Conservation (phyloP, 2,329 filamentous ascomycete genomes). For the Pestalotiopsis sp. region DNA sequence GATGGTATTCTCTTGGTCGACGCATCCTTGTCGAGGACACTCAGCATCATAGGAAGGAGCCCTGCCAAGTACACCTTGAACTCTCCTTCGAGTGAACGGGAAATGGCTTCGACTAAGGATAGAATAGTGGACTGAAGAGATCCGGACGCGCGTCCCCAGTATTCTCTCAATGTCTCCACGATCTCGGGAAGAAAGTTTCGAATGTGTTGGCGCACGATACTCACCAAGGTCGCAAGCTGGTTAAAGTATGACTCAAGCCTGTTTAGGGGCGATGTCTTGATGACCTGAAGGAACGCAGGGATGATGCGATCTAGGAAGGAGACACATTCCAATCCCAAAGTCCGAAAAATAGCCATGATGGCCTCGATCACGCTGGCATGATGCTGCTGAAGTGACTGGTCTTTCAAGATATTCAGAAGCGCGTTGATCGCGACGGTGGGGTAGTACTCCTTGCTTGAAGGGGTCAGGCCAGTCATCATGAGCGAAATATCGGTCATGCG, state of each 20-base stretch:
- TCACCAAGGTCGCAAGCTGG: constrained; percentile 88
- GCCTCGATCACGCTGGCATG: constrained; percentile 95
- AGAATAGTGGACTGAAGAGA: constrained; percentile 89
- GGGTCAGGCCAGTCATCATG: constrained; percentile 96
- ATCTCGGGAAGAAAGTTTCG: constrained; percentile 86
- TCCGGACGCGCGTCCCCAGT: constrained; percentile 76
- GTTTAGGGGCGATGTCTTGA: constrained; percentile 74
- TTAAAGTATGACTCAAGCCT: constrained; percentile 96
- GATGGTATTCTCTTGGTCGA: constrained; percentile 77
- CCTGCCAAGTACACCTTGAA: constrained; percentile 95
- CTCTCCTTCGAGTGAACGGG: constrained; percentile 90
- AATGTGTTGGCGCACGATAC: constrained; percentile 95
- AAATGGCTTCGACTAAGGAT: constrained; percentile 89
- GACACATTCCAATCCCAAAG: constrained; percentile 92
- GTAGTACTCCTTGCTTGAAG: constrained; percentile 97
- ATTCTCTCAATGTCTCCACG: constrained; percentile 82
- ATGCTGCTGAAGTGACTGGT: constrained; percentile 84
- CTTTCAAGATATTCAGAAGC: constrained; percentile 86
- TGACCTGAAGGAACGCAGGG: constrained; percentile 88
- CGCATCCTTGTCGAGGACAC: constrained; percentile 83
- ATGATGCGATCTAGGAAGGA: constrained; percentile 93
- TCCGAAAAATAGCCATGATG: constrained; percentile 98
- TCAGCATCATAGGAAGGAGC: constrained; percentile 89
- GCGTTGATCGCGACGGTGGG: constrained; percentile 98
- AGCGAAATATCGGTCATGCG: constrained; percentile 89